Conservation (phyloP, 192 early-diverging fungal genomes). For the Podila minutissima region DNA sequence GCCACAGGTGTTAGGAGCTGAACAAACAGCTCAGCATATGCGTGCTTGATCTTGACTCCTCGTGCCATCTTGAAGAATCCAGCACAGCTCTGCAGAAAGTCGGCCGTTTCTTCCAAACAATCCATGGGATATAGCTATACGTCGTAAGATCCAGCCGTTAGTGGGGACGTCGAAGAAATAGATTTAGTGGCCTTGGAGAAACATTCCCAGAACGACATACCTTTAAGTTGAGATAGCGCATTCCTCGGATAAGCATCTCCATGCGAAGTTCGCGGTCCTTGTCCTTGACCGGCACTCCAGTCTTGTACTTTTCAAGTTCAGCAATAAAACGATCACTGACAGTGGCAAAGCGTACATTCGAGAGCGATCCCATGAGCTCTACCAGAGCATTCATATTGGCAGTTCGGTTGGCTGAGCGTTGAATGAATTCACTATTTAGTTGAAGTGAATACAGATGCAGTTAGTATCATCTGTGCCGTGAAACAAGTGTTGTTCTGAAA, state of each 20-base stretch:
- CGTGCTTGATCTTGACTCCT: constrained; percentile 85
- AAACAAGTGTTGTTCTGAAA: too few species aligned
- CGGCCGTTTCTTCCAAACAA: constrained; percentile 92
- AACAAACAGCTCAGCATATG: constrained; percentile 91
- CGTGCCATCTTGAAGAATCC: constrained; percentile 88
- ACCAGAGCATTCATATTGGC: constrained; percentile 93
- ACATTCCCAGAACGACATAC: constrained; percentile 37
- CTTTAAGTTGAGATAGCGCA: constrained; percentile 92
- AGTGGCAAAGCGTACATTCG: constrained; percentile 88
- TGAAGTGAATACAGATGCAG: not conserved
- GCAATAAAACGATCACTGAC: constrained; percentile 95
- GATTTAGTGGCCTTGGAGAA: not conserved
- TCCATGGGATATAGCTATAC: constrained; percentile 90
- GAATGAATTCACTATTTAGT: constrained; percentile 64
- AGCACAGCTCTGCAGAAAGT: constrained; percentile 92
- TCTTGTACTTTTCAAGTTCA: constrained; percentile 81
- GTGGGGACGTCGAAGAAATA: not conserved
- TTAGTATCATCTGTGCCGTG: not conserved
- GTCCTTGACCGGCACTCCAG: constrained; percentile 59
- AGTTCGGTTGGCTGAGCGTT: constrained; percentile 79
- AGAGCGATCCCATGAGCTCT: constrained; percentile 92
- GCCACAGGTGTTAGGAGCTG: constrained; percentile 92
- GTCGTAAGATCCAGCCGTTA: not conserved
- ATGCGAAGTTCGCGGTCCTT: constrained; percentile 81
- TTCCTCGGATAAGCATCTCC: constrained; percentile 86